Conservation (phyloP, 495 filamentous ascomycete species). For the Lichenothelia convexa region DNA sequence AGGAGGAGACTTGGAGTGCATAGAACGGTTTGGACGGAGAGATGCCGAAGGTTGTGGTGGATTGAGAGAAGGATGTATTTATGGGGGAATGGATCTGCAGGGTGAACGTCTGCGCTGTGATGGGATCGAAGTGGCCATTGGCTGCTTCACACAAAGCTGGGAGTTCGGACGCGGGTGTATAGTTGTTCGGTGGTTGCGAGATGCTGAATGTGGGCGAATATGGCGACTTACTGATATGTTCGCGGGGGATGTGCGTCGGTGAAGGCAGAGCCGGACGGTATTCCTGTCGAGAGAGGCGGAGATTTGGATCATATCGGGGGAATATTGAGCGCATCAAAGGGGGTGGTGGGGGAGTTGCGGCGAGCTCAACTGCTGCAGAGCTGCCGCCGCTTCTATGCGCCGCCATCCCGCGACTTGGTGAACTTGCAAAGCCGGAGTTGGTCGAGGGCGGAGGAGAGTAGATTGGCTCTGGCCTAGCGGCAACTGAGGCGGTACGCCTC, state of each 20-base stretch:
- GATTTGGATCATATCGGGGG: conserved; percentile 57
- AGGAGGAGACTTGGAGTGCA: conserved; percentile 12
- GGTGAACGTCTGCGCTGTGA: conserved; percentile 24
- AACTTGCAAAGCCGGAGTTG: too few relatives aligned
- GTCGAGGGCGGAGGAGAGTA: too few relatives aligned
- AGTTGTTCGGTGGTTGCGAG: conserved; percentile 7
- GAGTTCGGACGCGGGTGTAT: conserved; percentile 27
- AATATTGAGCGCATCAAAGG: conserved; percentile 63
- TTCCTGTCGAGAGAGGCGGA: conserved; percentile 47
- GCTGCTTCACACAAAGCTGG: conserved; percentile 33
- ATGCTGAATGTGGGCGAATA: conserved; percentile 29
- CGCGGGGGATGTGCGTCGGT: conserved; percentile 33
- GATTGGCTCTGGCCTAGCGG: too few relatives aligned
- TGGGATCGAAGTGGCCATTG: conserved; percentile 31
- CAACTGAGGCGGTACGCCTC: too few relatives aligned
- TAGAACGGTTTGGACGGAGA: conserved; percentile 14
- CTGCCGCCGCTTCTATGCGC: too few relatives aligned
- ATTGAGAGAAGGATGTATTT: not conserved
- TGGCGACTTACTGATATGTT: conserved; percentile 35
- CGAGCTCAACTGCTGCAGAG: too few relatives aligned
- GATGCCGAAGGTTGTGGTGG: conserved; percentile 12
- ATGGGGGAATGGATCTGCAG: conserved; percentile 23
- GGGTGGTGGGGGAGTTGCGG: too few relatives aligned
- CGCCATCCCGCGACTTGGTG: too few relatives aligned
- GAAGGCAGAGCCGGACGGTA: conserved; percentile 44